These are phyloP conservation scores for Flaveria sonorensis DNA, from an alignment of 129 eudicot genomes.

Conservation along the genomic window DNA sequence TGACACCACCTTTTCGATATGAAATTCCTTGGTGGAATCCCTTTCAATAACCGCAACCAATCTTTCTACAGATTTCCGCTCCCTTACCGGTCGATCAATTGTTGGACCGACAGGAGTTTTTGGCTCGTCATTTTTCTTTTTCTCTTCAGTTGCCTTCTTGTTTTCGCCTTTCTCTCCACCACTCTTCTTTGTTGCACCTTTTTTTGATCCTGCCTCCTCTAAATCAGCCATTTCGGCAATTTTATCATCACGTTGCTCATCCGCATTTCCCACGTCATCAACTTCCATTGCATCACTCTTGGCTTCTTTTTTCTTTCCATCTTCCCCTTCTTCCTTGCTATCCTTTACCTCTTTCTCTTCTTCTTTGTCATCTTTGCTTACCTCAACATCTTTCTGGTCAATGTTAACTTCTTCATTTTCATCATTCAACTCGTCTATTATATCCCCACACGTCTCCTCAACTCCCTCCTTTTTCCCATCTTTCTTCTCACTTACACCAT, in stretches of 20 bases:
- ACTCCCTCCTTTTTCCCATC: slow-evolving; percentile 43
- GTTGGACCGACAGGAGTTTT: slow-evolving; percentile 60
- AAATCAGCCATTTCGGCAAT: slow-evolving; percentile 10
- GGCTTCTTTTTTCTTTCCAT: slow-evolving; percentile 17
- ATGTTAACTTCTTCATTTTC: slow-evolving; percentile 38
- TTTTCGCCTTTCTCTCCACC: slow-evolving; percentile 39
- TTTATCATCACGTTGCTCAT: slow-evolving; percentile 24
- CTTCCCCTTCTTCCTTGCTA: slow-evolving; percentile 24
- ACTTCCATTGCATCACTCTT: slow-evolving; percentile 34
- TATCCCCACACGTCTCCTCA: slow-evolving; percentile 45
- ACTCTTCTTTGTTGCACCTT: slow-evolving; percentile 48
- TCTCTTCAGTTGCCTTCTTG: slow-evolving; percentile 21
- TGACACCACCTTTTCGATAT: slow-evolving; percentile 69
- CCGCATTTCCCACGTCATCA: slow-evolving; percentile 24
- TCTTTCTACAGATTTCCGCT: slow-evolving; percentile 90
- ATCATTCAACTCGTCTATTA: slow-evolving; percentile 33
- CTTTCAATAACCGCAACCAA: slow-evolving; percentile 76
- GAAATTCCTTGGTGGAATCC: slow-evolving; percentile 63
- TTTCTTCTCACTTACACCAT: slow-evolving; percentile 46
- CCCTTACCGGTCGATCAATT: slow-evolving; percentile 79
- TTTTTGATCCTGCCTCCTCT: slow-evolving; percentile 42
- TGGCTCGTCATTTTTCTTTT: slow-evolving; percentile 54
- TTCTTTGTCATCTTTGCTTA: slow-evolving; percentile 33
- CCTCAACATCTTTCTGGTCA: slow-evolving; percentile 43
- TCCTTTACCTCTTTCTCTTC: slow-evolving; percentile 30